phyloP scores from a whole-genome alignment of 495 filamentous ascomycete genomes.

The Extremus antarcticus region DNA sequence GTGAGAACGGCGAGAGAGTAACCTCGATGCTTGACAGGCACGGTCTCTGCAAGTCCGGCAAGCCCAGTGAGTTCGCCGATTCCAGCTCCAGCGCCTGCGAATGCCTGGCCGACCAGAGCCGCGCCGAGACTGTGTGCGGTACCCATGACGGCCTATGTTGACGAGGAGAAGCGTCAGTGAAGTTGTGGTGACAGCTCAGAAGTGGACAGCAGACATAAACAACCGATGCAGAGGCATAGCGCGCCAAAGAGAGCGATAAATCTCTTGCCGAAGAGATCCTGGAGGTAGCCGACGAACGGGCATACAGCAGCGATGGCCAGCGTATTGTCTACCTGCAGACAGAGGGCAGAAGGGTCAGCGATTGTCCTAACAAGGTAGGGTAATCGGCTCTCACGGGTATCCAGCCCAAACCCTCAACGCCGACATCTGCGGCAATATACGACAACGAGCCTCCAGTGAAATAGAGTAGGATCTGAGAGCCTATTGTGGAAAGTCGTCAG shows the following conservation, averaged over 20 bases:
- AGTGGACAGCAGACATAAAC: too few relatives aligned
- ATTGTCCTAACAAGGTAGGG: too few relatives aligned
- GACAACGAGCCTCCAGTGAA: constrained; percentile 23
- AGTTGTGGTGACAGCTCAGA: too few relatives aligned
- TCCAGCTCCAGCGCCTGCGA: constrained; percentile 23
- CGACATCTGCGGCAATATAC: constrained; percentile 23
- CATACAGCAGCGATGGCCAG: constrained; percentile 22
- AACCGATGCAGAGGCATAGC: constrained; percentile 19
- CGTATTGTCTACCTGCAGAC: constrained; percentile 23
- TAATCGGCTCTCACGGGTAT: too few relatives aligned
- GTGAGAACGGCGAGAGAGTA: constrained; percentile 24
- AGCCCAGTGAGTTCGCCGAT: constrained; percentile 27
- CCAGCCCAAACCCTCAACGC: too few relatives aligned
- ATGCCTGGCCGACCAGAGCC: constrained; percentile 21
- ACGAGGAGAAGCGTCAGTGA: too few relatives aligned
- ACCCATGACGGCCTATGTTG: constrained; percentile 18
- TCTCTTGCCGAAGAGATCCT: constrained; percentile 25
- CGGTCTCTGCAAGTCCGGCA: constrained; percentile 24
- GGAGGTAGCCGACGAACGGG: constrained; percentile 24
- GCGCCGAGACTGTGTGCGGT: constrained; percentile 20
- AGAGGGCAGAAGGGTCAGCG: too few relatives aligned
- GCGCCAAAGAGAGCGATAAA: constrained; percentile 24
- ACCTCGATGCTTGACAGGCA: constrained; percentile 22
- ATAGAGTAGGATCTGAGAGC: constrained; percentile 27
- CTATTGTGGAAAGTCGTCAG: constrained; percentile 9